Conservation (phyloP, 2,329 filamentous ascomycete species). For the Colletotrichum phormii region DNA sequence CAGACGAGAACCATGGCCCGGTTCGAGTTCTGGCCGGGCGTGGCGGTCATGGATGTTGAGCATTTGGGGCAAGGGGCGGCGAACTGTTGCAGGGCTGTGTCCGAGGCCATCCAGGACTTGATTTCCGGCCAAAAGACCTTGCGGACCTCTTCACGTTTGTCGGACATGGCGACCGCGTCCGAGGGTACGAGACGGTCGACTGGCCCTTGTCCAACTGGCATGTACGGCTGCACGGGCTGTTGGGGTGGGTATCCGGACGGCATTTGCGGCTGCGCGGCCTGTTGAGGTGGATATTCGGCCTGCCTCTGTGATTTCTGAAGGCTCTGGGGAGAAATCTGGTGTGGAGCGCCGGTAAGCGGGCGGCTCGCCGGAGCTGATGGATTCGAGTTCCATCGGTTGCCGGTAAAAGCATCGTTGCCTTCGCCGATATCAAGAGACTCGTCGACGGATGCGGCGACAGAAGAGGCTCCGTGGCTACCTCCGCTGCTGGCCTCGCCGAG, state of each 20-base stretch:
- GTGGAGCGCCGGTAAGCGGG: neutral
- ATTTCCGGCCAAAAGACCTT: constrained; percentile 29
- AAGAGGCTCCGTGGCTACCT: neutral
- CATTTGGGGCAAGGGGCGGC: constrained; percentile 30
- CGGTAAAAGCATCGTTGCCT: neutral
- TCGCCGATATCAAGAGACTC: neutral
- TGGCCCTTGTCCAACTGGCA: neutral
- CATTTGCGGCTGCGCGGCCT: neutral
- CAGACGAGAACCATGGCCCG: constrained; percentile 25
- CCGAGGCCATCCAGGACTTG: neutral
- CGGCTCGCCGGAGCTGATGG: no score
- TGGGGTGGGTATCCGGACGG: no score
- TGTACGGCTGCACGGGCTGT: neutral
- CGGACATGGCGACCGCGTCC: neutral
- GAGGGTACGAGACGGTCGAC: neutral
- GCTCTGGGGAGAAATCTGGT: neutral
- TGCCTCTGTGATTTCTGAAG: neutral
- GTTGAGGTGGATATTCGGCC: neutral
- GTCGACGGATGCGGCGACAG: neutral
- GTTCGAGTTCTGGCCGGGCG: constrained; percentile 21
- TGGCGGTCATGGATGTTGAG: constrained; percentile 18
- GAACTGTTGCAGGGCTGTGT: neutral
- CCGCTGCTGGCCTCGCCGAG: no score
- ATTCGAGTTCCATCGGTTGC: neutral
- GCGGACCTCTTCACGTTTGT: neutral